Evolutionary conservation across 1,139 yeast species (phyloP), one percentile per base, ranked within the genome.

Genomic region (Yamadazyma spencermartinsiae): DNA sequence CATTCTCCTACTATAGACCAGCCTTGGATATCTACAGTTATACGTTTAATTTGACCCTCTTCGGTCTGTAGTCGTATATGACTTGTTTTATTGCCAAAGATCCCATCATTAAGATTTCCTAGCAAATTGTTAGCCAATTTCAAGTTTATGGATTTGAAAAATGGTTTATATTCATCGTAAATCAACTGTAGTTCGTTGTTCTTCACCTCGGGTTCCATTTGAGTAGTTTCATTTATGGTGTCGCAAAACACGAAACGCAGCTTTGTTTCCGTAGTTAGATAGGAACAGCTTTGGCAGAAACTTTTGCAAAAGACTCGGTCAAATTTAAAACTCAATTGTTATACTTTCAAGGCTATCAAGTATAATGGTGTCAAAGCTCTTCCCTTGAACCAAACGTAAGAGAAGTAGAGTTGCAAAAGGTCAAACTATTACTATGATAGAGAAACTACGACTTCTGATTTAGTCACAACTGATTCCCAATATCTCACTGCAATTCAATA

Each of bases 391-490:
- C 27, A 24, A 10, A 24, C 27, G n/a, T 8, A 10, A 24, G n/a
- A 24, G n/a, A 24, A 7, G n/a, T 26, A 12, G 17, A 26, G 14
- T 7, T 13, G 17, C 6, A 14, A 26, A 7, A 26, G 15, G n/a
- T n/a, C n/a, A 26, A 14, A 26, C 16, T 8, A n/a, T 12, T 10
- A 24, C 11, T 8, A 10, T 5, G 27, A 8, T n/a, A 26, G 9
- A 12, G 17, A 26, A 11, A 26, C 16, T 13, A 26, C 16, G 14
- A 28, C 8, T 14, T 21, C 41, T 50, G 42, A 63, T 71, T 61
- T 71, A 69, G 76, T 60, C 74, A 66, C 76, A 71, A 71, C 77
- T 72, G 77, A 72, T 72, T 72, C 77, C 77, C 76, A 71, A 61
- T 68, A 68, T 67, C 61, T 72, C 76, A 72, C 58, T 43, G 42